These are phyloP conservation scores for Aspergillus japonicus DNA, from an alignment of 2,329 filamentous ascomycete genomes.

Conservation along the genomic window DNA sequence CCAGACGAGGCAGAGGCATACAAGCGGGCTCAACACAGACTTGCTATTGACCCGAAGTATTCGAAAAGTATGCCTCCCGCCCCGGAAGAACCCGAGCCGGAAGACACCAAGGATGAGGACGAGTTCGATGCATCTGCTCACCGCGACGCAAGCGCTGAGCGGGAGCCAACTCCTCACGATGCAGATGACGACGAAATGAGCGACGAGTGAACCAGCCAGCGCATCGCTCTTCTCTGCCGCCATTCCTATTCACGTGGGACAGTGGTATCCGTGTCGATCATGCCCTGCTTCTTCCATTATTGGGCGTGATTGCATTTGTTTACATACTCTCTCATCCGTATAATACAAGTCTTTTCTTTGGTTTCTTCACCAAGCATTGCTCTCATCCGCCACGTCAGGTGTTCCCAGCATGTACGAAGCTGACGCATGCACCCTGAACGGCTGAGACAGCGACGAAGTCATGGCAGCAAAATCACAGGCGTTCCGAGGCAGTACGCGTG, in stretches of 20 bases:
- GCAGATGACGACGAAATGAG: slow-evolving; percentile 23
- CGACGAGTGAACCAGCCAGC: slow-evolving; percentile 17
- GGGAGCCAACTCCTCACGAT: slow-evolving; percentile 4
- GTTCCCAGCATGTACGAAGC: background rate
- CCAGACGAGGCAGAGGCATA: slow-evolving; percentile 51
- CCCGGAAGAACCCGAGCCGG: slow-evolving; percentile 19
- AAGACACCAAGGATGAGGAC: slow-evolving; percentile 13
- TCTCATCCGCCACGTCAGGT: background rate
- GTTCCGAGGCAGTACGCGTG: slow-evolving; percentile 18
- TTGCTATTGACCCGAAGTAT: slow-evolving; percentile 48
- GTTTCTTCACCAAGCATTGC: slow-evolving; percentile 1
- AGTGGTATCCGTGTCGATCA: background rate
- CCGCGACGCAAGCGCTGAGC: slow-evolving; percentile 10
- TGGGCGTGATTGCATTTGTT: background rate
- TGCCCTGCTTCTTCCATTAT: background rate
- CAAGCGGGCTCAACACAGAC: slow-evolving; percentile 46
- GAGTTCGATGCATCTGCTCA: background rate
- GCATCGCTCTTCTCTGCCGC: background rate
- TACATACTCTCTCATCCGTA: slow-evolving; percentile 6
- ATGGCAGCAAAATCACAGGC: slow-evolving; percentile 18
- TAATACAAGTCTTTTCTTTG: slow-evolving; percentile 1
- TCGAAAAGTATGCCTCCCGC: slow-evolving; percentile 37
- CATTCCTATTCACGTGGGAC: background rate
- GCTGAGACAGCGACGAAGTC: slow-evolving; percentile 6
- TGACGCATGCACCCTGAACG: background rate